Conservation (phyloP, 1,284 basidiomycete genomes). For the Dichomitus squalens region DNA sequence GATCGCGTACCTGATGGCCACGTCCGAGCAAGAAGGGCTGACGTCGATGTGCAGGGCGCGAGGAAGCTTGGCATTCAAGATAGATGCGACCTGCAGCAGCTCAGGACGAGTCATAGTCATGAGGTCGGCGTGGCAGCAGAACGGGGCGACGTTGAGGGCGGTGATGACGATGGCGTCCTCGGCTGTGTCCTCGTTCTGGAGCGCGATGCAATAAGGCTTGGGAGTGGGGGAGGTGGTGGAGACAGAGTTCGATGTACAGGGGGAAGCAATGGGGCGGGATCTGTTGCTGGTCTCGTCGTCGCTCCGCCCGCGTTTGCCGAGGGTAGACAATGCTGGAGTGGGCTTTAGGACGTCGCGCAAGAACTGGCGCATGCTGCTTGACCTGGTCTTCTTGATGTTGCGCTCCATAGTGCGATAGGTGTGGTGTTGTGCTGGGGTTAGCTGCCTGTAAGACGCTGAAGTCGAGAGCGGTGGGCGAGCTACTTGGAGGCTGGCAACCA, state of each 20-base stretch:
- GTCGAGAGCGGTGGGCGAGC: background rate
- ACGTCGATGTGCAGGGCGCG: conserved; percentile 46
- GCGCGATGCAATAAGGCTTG: conserved; percentile 6
- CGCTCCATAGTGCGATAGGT: background rate
- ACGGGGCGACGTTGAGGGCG: conserved; percentile 49
- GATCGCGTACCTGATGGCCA: conserved; percentile 46
- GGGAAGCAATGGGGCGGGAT: background rate
- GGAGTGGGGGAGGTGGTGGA: background rate
- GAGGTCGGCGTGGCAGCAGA: conserved; percentile 66
- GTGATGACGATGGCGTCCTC: conserved; percentile 60
- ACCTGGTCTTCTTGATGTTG: conserved; percentile 11
- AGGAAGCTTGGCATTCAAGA: conserved; percentile 53
- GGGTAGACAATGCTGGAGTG: conserved; percentile 15
- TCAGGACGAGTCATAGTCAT: conserved; percentile 51
- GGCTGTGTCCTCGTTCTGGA: conserved; percentile 52
- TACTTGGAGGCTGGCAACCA: background rate
- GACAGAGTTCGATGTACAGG: background rate
- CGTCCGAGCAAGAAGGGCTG: conserved; percentile 32
- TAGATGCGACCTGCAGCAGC: conserved; percentile 46
- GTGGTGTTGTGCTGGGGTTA: background rate
- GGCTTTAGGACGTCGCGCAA: conserved; percentile 27
- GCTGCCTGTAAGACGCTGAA: background rate
- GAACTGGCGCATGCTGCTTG: conserved; percentile 21
- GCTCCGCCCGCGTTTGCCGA: conserved; percentile 27
- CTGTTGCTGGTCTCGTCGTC: conserved; percentile 7